Percentiles rank a stretch among this genome's conserved stretches.
Conservation (phyloP, 1,139 yeast genomes). For the Saccharomyces hybrid region DNA sequence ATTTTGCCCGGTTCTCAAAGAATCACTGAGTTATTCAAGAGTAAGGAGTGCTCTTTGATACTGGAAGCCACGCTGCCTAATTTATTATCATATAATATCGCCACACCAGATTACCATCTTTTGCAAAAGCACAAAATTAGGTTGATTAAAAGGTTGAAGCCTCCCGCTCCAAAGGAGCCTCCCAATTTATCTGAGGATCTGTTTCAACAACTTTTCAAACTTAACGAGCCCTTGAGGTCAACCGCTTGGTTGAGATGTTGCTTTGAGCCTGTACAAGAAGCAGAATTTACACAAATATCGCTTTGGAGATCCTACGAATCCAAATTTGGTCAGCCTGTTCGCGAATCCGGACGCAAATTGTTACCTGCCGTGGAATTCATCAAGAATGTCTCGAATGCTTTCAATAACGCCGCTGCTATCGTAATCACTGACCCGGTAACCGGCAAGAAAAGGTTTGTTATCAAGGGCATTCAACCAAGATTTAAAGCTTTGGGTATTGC, state of each 20-base stretch:
- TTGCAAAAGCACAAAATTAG: constrained; percentile 37
- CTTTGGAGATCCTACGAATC: constrained; percentile 93
- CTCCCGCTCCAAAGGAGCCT: constrained; percentile 47
- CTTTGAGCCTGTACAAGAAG: constrained; percentile 65
- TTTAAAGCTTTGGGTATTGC: constrained; percentile 39
- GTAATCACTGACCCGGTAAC: constrained; percentile 56
- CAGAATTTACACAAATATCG: constrained; percentile 92
- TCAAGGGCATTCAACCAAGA: constrained; percentile 80
- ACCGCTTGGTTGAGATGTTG: constrained; percentile 93
- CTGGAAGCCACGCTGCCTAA: constrained; percentile 54
- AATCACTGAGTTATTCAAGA: constrained; percentile 33
- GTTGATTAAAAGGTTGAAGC: constrained; percentile 38
- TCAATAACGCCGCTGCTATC: constrained; percentile 90
- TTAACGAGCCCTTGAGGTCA: constrained; percentile 87
- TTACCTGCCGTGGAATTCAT: constrained; percentile 95
- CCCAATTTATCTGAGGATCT: constrained; percentile 59
- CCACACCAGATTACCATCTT: constrained; percentile 30
- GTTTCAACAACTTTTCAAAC: constrained; percentile 49
- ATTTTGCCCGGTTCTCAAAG: constrained; percentile 44
- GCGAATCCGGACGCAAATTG: constrained; percentile 45
- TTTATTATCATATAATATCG: constrained; percentile 48
- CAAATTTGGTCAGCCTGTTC: constrained; percentile 55
- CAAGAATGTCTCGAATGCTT: constrained; percentile 85
- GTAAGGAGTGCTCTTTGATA: constrained; percentile 40
- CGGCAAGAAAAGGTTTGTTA: constrained; percentile 73